Evolutionary conservation across 148 eudicot species (phyloP).

Genomic region (Vaccinium vitisidaea): DNA sequence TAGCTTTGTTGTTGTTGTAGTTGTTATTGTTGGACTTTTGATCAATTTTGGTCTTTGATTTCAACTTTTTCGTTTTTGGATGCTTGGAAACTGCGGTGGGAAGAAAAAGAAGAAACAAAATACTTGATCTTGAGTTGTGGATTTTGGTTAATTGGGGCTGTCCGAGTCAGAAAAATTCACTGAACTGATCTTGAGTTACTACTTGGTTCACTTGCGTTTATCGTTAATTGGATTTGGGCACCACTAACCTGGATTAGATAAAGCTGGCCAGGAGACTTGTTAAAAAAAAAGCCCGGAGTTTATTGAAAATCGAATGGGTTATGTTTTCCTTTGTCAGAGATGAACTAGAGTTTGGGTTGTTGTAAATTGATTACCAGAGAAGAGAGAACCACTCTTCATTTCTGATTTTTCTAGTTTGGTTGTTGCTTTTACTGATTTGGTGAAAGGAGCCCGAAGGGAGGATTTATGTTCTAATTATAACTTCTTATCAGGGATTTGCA

Average conservation of each 20-base stretch:
- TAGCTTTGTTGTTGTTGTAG: not conserved
- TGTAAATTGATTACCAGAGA: not conserved
- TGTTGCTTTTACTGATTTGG: constrained; percentile 21
- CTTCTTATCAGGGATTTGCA: constrained; percentile 21
- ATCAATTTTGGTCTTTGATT: constrained; percentile 9
- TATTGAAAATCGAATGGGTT: too few relatives aligned
- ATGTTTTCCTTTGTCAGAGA: too few relatives aligned
- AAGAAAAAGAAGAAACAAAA: not conserved
- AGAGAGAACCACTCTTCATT: not conserved
- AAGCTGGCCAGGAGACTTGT: too few relatives aligned
- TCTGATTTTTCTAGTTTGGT: constrained; percentile 19
- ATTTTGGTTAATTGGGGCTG: not conserved
- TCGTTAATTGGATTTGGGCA: too few relatives aligned
- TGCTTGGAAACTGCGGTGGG: constrained; percentile 14
- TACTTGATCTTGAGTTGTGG: not conserved
- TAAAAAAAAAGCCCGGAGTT: too few relatives aligned
- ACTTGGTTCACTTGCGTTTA: not conserved
- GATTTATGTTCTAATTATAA: constrained; percentile 33
- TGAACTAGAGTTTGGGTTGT: not conserved
- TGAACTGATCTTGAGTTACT: not conserved
- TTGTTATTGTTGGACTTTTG: not conserved
- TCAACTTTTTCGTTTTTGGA: constrained; percentile 8
- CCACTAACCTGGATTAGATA: too few relatives aligned
- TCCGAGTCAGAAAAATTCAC: not conserved
- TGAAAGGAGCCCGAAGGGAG: constrained; percentile 34